Percentiles rank a stretch among this genome's conserved stretches.
phyloP scores from a whole-genome alignment of 2,329 filamentous ascomycete genomes.

The Endothia cerciana region DNA sequence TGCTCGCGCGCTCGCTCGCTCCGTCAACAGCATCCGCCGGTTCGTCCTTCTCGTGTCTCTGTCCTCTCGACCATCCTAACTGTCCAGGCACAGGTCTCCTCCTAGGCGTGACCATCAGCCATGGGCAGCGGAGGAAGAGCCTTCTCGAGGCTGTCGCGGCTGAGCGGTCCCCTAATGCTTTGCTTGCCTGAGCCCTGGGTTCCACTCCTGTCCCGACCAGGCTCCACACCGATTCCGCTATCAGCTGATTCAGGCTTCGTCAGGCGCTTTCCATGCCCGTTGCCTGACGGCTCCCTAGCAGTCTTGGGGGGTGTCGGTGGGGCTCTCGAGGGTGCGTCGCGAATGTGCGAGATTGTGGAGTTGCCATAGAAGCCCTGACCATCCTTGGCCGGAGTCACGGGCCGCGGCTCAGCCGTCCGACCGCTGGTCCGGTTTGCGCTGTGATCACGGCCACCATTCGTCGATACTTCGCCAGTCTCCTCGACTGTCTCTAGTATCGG shows the following conservation, averaged over 20 bases:
- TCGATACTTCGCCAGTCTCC: constrained; percentile 79
- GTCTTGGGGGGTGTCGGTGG: constrained; percentile 55
- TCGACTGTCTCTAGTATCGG: constrained; percentile 79
- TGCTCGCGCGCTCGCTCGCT: constrained; percentile 1
- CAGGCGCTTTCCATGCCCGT: constrained; percentile 26
- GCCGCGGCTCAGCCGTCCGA: constrained; percentile 42
- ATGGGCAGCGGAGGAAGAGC: constrained; percentile 60
- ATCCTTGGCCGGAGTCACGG: constrained; percentile 49
- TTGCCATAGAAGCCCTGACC: constrained; percentile 40
- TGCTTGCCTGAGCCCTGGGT: constrained; percentile 30
- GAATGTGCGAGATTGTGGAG: constrained; percentile 36
- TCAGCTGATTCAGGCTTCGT: constrained; percentile 53
- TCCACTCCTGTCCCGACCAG: constrained; percentile 34
- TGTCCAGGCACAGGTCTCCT: constrained; percentile 16
- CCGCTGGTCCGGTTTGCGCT: constrained; percentile 43
- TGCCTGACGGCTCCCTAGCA: constrained; percentile 20
- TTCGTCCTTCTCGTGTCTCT: neutral
- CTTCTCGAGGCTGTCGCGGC: constrained; percentile 64
- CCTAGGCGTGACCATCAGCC: constrained; percentile 30
- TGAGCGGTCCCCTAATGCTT: constrained; percentile 44
- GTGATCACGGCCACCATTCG: constrained; percentile 63
- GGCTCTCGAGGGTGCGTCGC: constrained; percentile 22
- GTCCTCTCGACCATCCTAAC: constrained; percentile 10
- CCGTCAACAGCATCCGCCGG: constrained; percentile 10
- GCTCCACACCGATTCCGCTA: constrained; percentile 48